Evolutionary conservation across 768 basidiomycete genomes (phyloP).

Genomic region (Sporobolomyces roseus): DNA sequence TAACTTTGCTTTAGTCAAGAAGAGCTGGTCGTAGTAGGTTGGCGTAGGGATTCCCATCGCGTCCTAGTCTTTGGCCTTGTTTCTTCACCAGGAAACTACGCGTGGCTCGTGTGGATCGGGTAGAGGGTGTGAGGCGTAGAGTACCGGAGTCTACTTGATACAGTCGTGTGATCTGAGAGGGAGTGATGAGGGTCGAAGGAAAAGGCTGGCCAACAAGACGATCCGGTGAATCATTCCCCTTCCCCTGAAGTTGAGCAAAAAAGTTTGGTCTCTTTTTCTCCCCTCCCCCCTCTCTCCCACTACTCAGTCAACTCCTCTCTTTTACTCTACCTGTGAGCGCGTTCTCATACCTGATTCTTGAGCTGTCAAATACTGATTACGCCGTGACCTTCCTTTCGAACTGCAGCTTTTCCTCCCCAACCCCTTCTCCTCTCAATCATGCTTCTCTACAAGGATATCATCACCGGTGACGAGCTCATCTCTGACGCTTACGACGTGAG

Average conservation of each 20-base stretch:
- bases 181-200: background rate
- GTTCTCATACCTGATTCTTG: no score
- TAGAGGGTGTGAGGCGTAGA: no score
- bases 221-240: no score
- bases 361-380: no score
- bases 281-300: background rate
- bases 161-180: background rate
- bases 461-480: slow-evolving; percentile 53
- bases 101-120: no score
- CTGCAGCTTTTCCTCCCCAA: background rate
- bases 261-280: no score
- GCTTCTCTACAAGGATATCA: slow-evolving; percentile 50
- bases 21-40: slow-evolving; percentile 18
- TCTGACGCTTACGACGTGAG: slow-evolving; percentile 52
- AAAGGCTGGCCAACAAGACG: background rate
- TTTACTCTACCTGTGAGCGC: no score
- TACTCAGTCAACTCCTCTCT: no score
- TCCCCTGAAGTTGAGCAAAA: no score
- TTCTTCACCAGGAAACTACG: no score
- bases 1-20: slow-evolving; percentile 26
- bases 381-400: background rate
- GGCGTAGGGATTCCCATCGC: slow-evolving; percentile 23
- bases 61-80: no score
- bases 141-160: no score
- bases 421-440: slow-evolving; percentile 39